Conservation (phyloP, 2,329 filamentous ascomycete species). For the Alternaria conjuncta region DNA sequence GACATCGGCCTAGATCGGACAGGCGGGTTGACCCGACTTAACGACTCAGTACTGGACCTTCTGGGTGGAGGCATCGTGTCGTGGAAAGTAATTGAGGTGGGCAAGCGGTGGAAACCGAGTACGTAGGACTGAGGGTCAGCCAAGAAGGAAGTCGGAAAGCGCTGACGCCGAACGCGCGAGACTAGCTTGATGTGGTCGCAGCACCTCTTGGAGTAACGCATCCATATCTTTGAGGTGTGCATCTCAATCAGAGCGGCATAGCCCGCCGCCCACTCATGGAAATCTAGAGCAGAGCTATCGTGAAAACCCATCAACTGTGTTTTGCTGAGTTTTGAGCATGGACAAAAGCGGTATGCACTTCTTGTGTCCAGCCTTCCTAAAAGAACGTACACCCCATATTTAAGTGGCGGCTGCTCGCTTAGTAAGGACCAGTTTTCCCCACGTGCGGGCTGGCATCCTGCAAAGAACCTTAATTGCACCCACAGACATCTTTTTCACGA, state of each 20-base stretch:
- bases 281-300: not conserved
- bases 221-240: not conserved
- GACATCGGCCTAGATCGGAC: not conserved
- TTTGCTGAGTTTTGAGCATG: not conserved
- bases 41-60: not conserved
- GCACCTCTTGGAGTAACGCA: not conserved
- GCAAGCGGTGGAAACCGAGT: not conserved
- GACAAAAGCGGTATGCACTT: not conserved
- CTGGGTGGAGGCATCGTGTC: not conserved
- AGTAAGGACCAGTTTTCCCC: constrained; percentile 5
- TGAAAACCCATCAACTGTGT: not conserved
- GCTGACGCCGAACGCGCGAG: not conserved
- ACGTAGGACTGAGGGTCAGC: not conserved
- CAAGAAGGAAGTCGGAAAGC: not conserved
- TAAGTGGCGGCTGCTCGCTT: constrained; percentile 4
- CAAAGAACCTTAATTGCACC: constrained; percentile 15
- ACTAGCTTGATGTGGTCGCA: not conserved
- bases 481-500: constrained; percentile 6
- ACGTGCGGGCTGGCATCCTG: constrained; percentile 8
- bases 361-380: not conserved
- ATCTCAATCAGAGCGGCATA: not conserved
- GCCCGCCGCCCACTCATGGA: not conserved
- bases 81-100: not conserved
- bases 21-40: not conserved
- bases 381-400: constrained; percentile 2